Conservation (phyloP, 2,329 filamentous ascomycete genomes). For the Teratosphaeria nubilosa region DNA sequence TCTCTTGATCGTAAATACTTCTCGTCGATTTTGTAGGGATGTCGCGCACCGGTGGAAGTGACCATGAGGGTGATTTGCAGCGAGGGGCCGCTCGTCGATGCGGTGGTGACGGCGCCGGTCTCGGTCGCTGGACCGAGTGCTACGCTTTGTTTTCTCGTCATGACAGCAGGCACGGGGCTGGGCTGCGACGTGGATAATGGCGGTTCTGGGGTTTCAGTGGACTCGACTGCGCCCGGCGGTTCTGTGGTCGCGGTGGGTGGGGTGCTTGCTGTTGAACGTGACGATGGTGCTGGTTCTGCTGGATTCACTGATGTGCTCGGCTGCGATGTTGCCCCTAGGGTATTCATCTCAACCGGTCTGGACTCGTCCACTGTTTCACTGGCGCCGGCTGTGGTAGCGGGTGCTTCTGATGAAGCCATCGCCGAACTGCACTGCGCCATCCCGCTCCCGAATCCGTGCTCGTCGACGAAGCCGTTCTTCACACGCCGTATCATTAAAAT, state of each 20-base stretch:
- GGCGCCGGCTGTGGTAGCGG: neutral
- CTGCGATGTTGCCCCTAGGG: neutral
- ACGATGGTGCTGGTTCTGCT: neutral
- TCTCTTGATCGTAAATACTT: constrained; percentile 74
- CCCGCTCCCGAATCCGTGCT: neutral
- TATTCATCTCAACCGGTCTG: constrained; percentile 4
- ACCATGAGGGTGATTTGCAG: constrained; percentile 76
- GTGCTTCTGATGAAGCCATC: neutral
- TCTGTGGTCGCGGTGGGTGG: neutral
- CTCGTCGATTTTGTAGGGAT: constrained; percentile 83
- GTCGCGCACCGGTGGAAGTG: constrained; percentile 58
- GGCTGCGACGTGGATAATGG: constrained; percentile 5
- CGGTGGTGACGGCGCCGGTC: constrained; percentile 22
- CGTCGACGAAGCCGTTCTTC: neutral
- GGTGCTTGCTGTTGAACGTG: neutral
- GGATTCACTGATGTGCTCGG: neutral
- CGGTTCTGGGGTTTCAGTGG: neutral
- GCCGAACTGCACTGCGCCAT: neutral
- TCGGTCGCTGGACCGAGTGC: constrained; percentile 40
- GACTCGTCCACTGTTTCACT: neutral
- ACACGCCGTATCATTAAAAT: neutral
- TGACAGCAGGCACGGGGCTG: constrained; percentile 1
- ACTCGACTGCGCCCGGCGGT: neutral
- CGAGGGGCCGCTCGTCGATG: constrained; percentile 27
- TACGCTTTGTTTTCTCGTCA: constrained; percentile 33